Base-by-base conservation (phyloP, 2,329 filamentous ascomycete genomes). In the Lecanicillium sp. region DNA sequence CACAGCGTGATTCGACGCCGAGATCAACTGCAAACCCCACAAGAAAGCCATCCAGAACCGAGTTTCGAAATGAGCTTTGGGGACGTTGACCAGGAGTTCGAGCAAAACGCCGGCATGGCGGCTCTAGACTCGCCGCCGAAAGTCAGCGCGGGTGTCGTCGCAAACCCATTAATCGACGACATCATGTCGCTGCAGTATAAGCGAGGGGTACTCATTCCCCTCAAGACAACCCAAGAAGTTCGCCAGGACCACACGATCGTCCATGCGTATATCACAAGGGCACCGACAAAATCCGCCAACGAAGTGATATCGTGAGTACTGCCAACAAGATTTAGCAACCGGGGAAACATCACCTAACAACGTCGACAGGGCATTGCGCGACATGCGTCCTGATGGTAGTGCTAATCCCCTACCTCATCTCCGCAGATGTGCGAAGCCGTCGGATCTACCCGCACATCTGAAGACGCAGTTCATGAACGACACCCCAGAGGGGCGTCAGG, bases 351-450 rank as follows among this genome's bases (percentile, higher is more conserved):
- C 14, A n/a, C 48, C 57, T 60, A 40, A 63, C 44, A 27, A 19
- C 9, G 23, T 44, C 27, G 19, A 26, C 54, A 82, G 79, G 53
- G 72, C 78, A 51, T 66, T 83, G 56, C 74, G 77, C 58, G 67
- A 70, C 45, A 64, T 81, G 60, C 68, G 79, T 52, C 77, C 77
- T 58, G 76, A 80, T 59, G 78, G 78, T 62, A 74, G 75, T 59
- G 77, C 75, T 74, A 78, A 82, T 65, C 78, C 77, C 71, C 71
- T 84, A 57, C 77, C 80, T 67, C 82, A 91, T 67, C 73, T 91
- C 48, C 84, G 86, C 54, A 79, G 86, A 62, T 87, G 88, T 62
- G 85, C 83, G 50, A 89, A 90, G 64, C 78, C 78, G 39, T 70
- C 72, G 45, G 83, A 85, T 58, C 72, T 90, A 8, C 84, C 86